Conservation (phyloP, 257 asterid species). For the Salvia hispanica region DNA sequence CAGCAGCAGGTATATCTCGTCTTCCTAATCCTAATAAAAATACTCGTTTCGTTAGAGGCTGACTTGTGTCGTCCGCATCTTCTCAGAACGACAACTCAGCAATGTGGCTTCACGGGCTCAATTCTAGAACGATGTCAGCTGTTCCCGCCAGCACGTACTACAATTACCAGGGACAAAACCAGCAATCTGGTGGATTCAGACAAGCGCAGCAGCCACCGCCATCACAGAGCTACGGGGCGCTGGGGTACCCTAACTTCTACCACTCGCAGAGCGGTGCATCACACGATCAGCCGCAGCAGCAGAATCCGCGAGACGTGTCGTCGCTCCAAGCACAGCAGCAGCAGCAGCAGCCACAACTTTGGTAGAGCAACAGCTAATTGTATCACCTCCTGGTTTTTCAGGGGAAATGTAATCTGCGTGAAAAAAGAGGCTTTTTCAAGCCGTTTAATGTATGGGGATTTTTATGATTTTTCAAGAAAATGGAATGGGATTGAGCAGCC, state of each 20-base stretch:
- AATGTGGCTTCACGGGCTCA: slow-evolving; percentile 85
- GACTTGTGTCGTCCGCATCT: not conserved
- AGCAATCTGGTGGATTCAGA: slow-evolving; percentile 73
- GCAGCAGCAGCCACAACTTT: slow-evolving; percentile 59
- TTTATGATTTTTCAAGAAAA: slow-evolving; percentile 21
- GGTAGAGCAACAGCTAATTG: slow-evolving; percentile 82
- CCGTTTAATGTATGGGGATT: slow-evolving; percentile 17
- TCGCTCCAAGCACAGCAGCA: slow-evolving; percentile 51
- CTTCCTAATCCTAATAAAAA: not conserved
- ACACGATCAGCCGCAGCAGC: slow-evolving; percentile 66
- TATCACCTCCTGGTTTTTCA: slow-evolving; percentile 32
- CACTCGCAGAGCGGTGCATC: slow-evolving; percentile 69
- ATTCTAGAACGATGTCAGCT: slow-evolving; percentile 73
- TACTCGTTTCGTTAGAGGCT: not conserved
- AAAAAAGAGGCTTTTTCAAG: slow-evolving; percentile 41
- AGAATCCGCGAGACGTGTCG: slow-evolving; percentile 65
- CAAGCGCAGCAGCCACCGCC: slow-evolving; percentile 78
- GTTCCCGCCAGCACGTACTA: slow-evolving; percentile 73
- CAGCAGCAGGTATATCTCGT: slow-evolving; percentile 83
- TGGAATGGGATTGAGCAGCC: slow-evolving; percentile 36
- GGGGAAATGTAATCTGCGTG: slow-evolving; percentile 46
- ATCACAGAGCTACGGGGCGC: slow-evolving; percentile 62
- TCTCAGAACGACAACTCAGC: slow-evolving; percentile 71
- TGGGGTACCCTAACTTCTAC: slow-evolving; percentile 78
- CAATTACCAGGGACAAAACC: slow-evolving; percentile 71